Base-by-base conservation (phyloP, 225 moss, liverwort and hornwort genomes). In the Pseudisothecium myosuroides region DNA sequence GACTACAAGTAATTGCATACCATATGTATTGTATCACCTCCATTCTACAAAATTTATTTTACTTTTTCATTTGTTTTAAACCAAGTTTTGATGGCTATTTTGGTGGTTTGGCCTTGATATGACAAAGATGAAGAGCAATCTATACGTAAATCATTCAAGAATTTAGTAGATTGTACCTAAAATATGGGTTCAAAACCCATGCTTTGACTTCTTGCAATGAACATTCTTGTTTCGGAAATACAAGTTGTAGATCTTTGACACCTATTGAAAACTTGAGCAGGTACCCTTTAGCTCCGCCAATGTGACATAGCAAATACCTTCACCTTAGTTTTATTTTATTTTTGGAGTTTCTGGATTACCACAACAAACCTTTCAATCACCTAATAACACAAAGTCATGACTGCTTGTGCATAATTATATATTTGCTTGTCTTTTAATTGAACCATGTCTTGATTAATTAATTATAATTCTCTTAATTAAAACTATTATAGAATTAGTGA, bases 211-310 rank as follows among this genome's bases (percentile, higher is more conserved):
- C 22, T 52, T 76, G 8, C 3, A 0, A 50, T 76, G 34, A 1
- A 1, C 5, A 34, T 12, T 76, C 1, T 34, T 50, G 8, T 76
- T 76, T 52, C 5, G 3, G 12, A 0, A 22, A 4, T 52, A 13
- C 1, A 52, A 21, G 22, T 76, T 76, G 34, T 76, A 3, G 8
- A 52, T 76, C 13, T 13, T 76, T 22, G 3, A 34, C 5, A 34
- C 76, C 8, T 19, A 21, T 76, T 34, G 3, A 5, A 76, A 76
- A 34, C 8, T 76, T 21, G 2, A 20, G 12, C 7, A 50, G 32
- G 2, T 5, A 2, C 0, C 1, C 3, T 2, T 50, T 50, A 20
- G 12, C 12, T 34, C 13, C 0, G 1, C 13, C 13, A 52, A 76
- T 52, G 5, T 50, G 2, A 34, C 2, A 52, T 13, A 76, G 3